Conservation (phyloP, 345 rosid genomes). For the Eucalyptus pauciflora region DNA sequence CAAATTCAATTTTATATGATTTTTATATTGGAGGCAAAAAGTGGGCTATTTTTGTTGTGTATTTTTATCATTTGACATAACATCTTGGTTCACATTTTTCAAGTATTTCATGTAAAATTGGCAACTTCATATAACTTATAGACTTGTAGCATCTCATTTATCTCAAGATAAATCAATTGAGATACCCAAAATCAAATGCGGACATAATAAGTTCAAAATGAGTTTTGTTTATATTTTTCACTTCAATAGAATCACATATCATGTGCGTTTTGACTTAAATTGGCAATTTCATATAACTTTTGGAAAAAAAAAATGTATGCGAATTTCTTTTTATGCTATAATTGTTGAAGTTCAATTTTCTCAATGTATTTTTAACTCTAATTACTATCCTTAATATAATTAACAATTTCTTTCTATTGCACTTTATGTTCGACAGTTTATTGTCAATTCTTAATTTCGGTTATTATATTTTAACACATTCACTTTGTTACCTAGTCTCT, state of each 20-base stretch:
- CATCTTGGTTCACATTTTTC: neutral
- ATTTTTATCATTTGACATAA: neutral
- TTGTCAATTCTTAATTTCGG: neutral
- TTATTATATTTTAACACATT: neutral
- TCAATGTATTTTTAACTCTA: neutral
- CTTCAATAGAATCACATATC: neutral
- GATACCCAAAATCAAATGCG: neutral
- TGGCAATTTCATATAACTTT: neutral
- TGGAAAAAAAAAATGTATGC: neutral
- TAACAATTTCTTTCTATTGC: neutral
- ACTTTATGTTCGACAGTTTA: neutral
- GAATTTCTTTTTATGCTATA: neutral
- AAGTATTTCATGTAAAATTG: neutral
- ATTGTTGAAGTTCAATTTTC: neutral
- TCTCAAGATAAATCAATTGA: neutral
- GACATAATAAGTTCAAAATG: neutral
- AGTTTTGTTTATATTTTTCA: neutral
- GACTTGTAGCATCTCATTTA: neutral
- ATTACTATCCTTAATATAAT: neutral
- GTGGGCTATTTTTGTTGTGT: neutral
- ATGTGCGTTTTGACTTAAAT: rapidly evolving
- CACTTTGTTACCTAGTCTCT: neutral
- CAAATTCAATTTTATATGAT: too few species aligned
- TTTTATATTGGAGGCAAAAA: neutral
- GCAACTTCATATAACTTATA: neutral